These are phyloP conservation scores for Gossypium davidsonii DNA, from an alignment of 441 rosid species.

Conservation along the genomic window DNA sequence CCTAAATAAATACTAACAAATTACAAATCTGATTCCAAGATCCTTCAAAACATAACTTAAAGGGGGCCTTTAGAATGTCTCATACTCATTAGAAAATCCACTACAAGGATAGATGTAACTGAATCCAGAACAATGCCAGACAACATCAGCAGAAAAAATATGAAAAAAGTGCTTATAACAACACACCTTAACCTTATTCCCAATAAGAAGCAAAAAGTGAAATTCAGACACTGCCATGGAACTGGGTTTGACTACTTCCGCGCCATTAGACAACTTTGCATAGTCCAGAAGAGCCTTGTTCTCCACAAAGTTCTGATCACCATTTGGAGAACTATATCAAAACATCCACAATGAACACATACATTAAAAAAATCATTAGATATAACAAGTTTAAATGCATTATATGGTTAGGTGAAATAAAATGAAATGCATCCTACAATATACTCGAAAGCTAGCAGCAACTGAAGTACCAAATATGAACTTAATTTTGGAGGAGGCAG, in stretches of 20 bases:
- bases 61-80: not conserved
- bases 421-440: conserved; percentile 5
- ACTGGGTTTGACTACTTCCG: conserved; percentile 69
- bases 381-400: conserved; percentile 4
- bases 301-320: conserved; percentile 74
- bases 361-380: not conserved
- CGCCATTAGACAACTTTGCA: conserved; percentile 66
- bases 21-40: not conserved
- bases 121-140: conserved; percentile 11
- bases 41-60: conserved; percentile 8
- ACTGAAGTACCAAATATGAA: not conserved
- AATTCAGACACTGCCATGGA: conserved; percentile 95
- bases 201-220: conserved; percentile 91
- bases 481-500: not conserved
- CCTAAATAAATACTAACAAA: not conserved
- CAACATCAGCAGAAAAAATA: conserved; percentile 1
- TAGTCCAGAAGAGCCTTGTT: conserved; percentile 92
- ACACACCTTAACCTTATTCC: conserved; percentile 96
- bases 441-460: conserved; percentile 1
- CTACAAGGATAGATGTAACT: not conserved
- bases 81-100: not conserved
- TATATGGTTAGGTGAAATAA: not conserved
- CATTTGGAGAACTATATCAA: conserved; percentile 63
- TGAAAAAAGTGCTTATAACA: conserved; percentile 17
- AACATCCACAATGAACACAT: not conserved